Percentiles rank a stretch among this genome's conserved stretches.
Evolutionary conservation across 192 early-diverging fungal species (phyloP).

Genomic region (Coemansia sp.): DNA sequence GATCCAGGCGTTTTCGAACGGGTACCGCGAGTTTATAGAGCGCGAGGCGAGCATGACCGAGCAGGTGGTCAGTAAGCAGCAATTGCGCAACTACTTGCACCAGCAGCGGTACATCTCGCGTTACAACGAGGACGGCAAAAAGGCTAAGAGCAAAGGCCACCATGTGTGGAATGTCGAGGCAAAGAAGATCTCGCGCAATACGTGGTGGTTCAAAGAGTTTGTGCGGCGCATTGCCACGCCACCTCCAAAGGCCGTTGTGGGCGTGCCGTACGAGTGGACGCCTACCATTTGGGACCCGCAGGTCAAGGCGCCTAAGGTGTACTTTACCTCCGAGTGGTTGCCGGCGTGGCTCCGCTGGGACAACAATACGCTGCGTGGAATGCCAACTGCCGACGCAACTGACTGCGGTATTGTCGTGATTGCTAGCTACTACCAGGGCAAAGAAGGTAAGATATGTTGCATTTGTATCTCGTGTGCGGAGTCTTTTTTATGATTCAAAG

Average conservation of each 20-base stretch:
- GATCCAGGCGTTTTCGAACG: constrained; percentile 80
- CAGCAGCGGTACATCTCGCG: constrained; percentile 75
- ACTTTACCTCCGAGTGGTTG: constrained; percentile 70
- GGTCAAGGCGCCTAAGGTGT: constrained; percentile 69
- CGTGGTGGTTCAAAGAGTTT: constrained; percentile 78
- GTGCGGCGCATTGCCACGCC: constrained; percentile 68
- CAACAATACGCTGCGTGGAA: constrained; percentile 66
- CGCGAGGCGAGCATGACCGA: constrained; percentile 62
- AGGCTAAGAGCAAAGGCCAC: constrained; percentile 77
- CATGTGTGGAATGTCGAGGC: constrained; percentile 84
- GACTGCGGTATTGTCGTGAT: constrained; percentile 64
- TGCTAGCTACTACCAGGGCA: constrained; percentile 68
- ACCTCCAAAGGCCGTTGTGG: constrained; percentile 65
- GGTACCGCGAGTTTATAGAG: constrained; percentile 69
- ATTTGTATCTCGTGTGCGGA: background rate
- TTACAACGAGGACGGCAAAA: constrained; percentile 81
- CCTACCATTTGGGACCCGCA: constrained; percentile 79
- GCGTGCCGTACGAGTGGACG: constrained; percentile 65
- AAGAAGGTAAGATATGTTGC: constrained; percentile 28
- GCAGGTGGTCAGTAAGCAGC: constrained; percentile 64
- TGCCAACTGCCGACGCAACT: constrained; percentile 60
- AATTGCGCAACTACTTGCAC: constrained; percentile 74
- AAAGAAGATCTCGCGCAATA: constrained; percentile 63
- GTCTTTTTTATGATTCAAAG: background rate
- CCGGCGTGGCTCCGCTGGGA: constrained; percentile 77